Evolutionary conservation across 2,329 filamentous ascomycete species (phyloP), one percentile per base, ranked within the genome.

Genomic region (Aspergillus sp.): DNA sequence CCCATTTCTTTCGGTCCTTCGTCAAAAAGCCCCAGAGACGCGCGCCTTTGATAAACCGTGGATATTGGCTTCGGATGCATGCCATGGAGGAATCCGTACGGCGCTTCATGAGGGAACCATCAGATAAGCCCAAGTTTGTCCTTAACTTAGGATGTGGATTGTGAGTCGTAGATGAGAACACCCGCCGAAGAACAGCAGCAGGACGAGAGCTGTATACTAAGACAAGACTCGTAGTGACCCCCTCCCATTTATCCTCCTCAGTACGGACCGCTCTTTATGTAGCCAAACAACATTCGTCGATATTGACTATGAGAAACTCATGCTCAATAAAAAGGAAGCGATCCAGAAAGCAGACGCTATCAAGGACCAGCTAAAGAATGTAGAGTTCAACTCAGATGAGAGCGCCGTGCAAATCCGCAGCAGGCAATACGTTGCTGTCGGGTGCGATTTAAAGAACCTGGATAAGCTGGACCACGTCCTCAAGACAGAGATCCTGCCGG

Each of bases 131-230:
- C 40, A 96, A 91, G 72, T 81, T 93, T 4, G 81, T 96, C 11
- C 81, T 96, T 47, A 96, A 96, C 69, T 77, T 96, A 37, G 92
- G 93, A 23, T 96, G 91, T 79, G 93, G 93, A 73, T 96, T 91
- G 91, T 93, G 76, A 85, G 89, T 82, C 73, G 72, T 65, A 66
- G 49, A 57, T 43, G 54, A 40, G 49, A 37, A 35, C 33, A 43
- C 55, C 41, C 25, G 46, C 23, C 19, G 37, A 31, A 31, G 27
- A 12, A 23, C 33, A 48, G 37, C 39, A 33, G 21, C 19, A 41
- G 35, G 44, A 52, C 44, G 25, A 52, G 57, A 40, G 59, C 49
- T 39, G 61, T 64, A 66, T 68, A 62, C 69, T 72, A 67, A 73
- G 62, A 58, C 56, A 15, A 31, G 23, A 49, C 39, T 55, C 62